Percentiles rank a stretch among this genome's conserved stretches.
Conservation (phyloP, 2,329 filamentous ascomycete species). For the Paraphoma sp. region DNA sequence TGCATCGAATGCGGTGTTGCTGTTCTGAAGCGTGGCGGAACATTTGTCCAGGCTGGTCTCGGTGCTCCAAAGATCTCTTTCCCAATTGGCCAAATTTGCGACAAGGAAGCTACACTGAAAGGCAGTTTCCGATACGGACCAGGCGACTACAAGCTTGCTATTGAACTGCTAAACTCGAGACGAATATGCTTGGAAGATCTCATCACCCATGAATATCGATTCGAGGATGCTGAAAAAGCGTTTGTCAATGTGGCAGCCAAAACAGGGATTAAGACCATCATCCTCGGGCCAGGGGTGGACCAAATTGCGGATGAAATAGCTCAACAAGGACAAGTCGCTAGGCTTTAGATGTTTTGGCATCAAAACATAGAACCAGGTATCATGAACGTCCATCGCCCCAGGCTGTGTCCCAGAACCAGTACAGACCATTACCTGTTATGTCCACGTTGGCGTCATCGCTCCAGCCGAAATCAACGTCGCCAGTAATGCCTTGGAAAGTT, state of each 20-base stretch:
- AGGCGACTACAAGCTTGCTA: constrained; percentile 31
- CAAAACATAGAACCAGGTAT: background rate
- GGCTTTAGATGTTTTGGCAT: background rate
- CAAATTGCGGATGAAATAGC: background rate
- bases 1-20: constrained; percentile 24
- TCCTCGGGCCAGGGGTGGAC: constrained; percentile 25
- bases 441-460: constrained; percentile 8
- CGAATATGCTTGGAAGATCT: constrained; percentile 17
- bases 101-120: constrained; percentile 32
- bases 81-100: constrained; percentile 30
- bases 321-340: background rate
- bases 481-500: background rate
- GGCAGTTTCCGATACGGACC: constrained; percentile 38
- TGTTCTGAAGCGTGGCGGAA: constrained; percentile 20
- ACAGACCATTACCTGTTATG: constrained; percentile 13
- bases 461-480: constrained; percentile 2
- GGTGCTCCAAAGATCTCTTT: constrained; percentile 22
- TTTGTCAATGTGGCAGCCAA: constrained; percentile 18
- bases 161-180: constrained; percentile 17
- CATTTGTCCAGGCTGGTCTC: constrained; percentile 31
- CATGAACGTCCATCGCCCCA: constrained; percentile 8
- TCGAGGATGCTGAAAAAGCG: constrained; percentile 21
- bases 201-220: constrained; percentile 22
- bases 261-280: constrained; percentile 29
- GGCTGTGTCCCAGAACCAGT: constrained; percentile 22